Evolutionary conservation across 2,329 filamentous ascomycete genomes (phyloP).

Genomic region (Pseudogymnoascus sp.): DNA sequence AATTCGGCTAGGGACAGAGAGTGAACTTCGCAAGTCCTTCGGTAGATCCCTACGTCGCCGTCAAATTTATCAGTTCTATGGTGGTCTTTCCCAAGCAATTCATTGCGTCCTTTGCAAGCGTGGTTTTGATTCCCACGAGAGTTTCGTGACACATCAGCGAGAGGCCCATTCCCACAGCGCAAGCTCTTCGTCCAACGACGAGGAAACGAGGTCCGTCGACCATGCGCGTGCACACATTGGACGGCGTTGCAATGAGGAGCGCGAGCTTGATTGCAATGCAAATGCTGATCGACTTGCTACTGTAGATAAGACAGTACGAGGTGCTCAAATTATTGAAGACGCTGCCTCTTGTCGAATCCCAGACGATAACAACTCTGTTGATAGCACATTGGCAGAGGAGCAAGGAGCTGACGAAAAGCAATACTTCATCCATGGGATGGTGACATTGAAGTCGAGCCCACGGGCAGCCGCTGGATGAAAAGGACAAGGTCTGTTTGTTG

Average conservation of each 20-base stretch:
- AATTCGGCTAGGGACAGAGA: not conserved
- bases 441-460: too few species aligned
- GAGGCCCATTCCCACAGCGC: not conserved
- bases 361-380: too few species aligned
- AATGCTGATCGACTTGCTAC: not conserved
- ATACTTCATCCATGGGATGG: too few species aligned
- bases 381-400: too few species aligned
- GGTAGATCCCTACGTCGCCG: not conserved
- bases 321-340: not conserved
- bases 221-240: not conserved
- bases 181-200: not conserved
- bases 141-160: not conserved
- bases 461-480: too few species aligned
- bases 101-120: not conserved
- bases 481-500: too few species aligned
- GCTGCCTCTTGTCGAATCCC: not conserved
- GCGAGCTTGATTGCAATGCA: not conserved
- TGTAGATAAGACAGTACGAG: not conserved
- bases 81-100: not conserved
- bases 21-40: not conserved
- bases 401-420: too few species aligned
- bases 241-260: constrained; percentile 31
- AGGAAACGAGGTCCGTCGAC: not conserved
- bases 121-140: not conserved
- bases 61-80: not conserved